Evolutionary conservation across 2,329 filamentous ascomycete genomes (phyloP).

Genomic region (Hypoxylon sp.): DNA sequence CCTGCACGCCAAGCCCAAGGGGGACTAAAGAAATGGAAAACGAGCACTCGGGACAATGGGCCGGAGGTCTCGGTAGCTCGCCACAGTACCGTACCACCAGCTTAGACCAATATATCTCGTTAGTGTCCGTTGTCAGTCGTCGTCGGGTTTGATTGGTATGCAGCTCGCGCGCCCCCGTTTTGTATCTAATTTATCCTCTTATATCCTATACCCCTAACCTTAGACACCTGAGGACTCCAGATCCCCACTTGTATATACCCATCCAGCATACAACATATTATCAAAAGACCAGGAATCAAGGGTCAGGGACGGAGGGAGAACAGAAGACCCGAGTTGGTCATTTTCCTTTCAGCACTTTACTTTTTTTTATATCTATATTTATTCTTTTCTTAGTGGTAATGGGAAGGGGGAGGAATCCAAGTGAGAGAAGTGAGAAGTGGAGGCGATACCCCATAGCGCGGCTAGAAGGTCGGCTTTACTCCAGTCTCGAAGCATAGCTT

Average conservation of each 20-base stretch:
- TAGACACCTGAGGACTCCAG: background rate
- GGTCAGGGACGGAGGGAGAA: background rate
- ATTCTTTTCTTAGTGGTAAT: slow-evolving; percentile 35
- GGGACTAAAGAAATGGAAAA: slow-evolving; percentile 5
- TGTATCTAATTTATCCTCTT: slow-evolving; percentile 25
- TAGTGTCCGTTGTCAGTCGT: slow-evolving; percentile 26
- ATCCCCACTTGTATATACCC: slow-evolving; percentile 29
- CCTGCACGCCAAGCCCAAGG: background rate
- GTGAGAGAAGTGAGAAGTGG: too few relatives aligned
- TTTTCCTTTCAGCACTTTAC: slow-evolving; percentile 24
- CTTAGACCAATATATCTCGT: slow-evolving; percentile 44
- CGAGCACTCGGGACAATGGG: slow-evolving; percentile 31
- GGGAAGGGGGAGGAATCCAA: background rate
- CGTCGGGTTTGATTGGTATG: slow-evolving; percentile 9
- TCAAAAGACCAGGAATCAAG: slow-evolving; percentile 29
- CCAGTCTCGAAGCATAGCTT: slow-evolving; percentile 1
- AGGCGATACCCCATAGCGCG: slow-evolving; percentile 42
- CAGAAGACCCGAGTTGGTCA: slow-evolving; percentile 2
- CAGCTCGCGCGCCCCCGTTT: slow-evolving; percentile 20
- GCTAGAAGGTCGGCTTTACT: slow-evolving; percentile 26
- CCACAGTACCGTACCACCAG: slow-evolving; percentile 43
- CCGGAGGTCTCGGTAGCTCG: slow-evolving; percentile 38
- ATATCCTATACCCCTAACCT: background rate
- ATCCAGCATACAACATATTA: slow-evolving; percentile 6
- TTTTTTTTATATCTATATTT: slow-evolving; percentile 22